These are phyloP conservation scores for Rutidosis leptorrhynchoides DNA, from an alignment of 129 eudicot species.

Conservation along the genomic window DNA sequence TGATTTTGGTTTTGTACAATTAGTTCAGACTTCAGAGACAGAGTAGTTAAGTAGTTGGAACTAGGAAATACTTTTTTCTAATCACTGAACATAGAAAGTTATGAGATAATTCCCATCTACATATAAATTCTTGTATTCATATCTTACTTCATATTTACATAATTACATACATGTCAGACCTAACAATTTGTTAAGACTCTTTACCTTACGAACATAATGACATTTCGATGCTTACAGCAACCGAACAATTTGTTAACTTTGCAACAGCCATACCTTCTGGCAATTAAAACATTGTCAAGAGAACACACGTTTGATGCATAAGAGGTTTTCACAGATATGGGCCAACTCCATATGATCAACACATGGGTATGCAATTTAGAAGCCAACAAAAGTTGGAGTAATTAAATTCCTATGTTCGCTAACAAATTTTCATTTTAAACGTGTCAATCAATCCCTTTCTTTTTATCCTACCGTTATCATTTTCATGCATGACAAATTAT, in stretches of 20 bases:
- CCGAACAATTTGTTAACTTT: slow-evolving; percentile 25
- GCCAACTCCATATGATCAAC: slow-evolving; percentile 36
- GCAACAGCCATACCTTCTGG: slow-evolving; percentile 18
- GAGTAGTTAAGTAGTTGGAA: neutral
- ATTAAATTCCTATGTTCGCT: slow-evolving; percentile 33
- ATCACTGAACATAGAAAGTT: neutral
- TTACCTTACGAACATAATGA: slow-evolving; percentile 5
- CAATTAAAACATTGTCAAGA: slow-evolving; percentile 4
- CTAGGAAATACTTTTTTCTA: neutral
- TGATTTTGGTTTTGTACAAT: neutral
- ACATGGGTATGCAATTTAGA: slow-evolving; percentile 27
- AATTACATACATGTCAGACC: too few relatives aligned
- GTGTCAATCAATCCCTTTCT: slow-evolving; percentile 12
- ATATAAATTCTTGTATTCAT: neutral
- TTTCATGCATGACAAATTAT: neutral
- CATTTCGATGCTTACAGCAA: slow-evolving; percentile 28
- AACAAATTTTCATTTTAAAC: slow-evolving; percentile 27
- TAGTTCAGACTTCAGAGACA: neutral
- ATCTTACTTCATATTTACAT: neutral
- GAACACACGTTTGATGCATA: slow-evolving; percentile 5
- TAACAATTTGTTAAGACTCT: too few relatives aligned
- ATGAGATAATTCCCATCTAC: neutral
- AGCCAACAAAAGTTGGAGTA: slow-evolving; percentile 26
- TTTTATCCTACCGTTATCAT: neutral
- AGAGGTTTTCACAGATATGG: slow-evolving; percentile 18